phyloP scores from a whole-genome alignment of 305 asterid genomes.

The Fraxinus greggii region DNA sequence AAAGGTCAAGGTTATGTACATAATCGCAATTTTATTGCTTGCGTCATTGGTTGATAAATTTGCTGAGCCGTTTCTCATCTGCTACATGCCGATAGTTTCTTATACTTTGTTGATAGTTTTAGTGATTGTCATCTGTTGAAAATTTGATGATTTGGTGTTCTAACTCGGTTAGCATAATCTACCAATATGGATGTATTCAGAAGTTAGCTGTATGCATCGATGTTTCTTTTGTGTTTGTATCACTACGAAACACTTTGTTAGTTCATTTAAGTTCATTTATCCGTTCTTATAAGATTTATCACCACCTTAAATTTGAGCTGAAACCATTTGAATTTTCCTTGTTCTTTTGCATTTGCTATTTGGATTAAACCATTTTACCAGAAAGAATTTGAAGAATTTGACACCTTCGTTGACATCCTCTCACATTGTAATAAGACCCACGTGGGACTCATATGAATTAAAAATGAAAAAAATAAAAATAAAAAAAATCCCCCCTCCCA shows the following conservation, averaged over 20 bases:
- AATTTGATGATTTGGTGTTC: not conserved
- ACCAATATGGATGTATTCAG: not conserved
- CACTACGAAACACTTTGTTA: not conserved
- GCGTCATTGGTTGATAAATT: not conserved
- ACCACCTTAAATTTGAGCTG: not conserved
- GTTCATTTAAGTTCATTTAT: not conserved
- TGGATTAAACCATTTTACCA: no score
- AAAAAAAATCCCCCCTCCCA: no score
- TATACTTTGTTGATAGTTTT: no score
- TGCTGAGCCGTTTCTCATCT: not conserved
- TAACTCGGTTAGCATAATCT: not conserved
- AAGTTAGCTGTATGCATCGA: not conserved
- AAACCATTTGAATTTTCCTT: not conserved
- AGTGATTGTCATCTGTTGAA: not conserved
- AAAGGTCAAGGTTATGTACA: not conserved
- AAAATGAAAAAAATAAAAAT: not conserved
- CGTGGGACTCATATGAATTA: no score
- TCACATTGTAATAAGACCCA: no score
- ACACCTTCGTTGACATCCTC: no score
- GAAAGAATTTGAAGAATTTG: no score
- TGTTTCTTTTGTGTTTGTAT: not conserved
- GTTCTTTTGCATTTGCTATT: not conserved
- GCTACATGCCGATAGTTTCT: not conserved
- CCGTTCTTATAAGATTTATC: not conserved
- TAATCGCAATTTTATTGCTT: not conserved